A percentile compares a stretch with the other conserved stretches of the same genome.
Evolutionary conservation across 2,329 filamentous ascomycete genomes (phyloP).

Genomic region (Lasiodiplodia citricola): DNA sequence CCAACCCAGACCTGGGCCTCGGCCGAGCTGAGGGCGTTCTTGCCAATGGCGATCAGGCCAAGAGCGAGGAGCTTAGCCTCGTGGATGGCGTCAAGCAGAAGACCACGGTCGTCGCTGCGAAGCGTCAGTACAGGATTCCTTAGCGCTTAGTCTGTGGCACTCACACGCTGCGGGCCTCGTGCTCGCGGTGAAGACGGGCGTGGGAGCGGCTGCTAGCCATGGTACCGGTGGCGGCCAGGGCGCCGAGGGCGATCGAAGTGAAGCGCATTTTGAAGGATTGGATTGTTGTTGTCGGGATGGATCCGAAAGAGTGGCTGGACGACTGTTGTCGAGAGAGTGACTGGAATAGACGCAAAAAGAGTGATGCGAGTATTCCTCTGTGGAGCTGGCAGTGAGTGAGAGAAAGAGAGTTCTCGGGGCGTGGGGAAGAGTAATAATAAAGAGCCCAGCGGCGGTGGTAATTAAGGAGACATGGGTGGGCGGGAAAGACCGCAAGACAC

Average conservation of each 20-base stretch:
- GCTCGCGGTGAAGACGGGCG: conserved; percentile 21
- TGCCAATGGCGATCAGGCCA: conserved; percentile 36
- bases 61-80: conserved; percentile 33
- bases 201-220: conserved; percentile 26
- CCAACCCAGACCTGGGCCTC: conserved; percentile 44
- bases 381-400: conserved; percentile 10
- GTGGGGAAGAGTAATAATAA: conserved; percentile 25
- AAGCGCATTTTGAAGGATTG: conserved; percentile 26
- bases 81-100: conserved; percentile 29
- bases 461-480: conserved; percentile 24
- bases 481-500: conserved; percentile 17
- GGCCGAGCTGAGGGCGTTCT: conserved; percentile 34
- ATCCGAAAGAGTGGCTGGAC: conserved; percentile 26
- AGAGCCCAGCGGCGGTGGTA: conserved; percentile 17
- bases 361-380: conserved; percentile 26
- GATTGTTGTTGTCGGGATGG: conserved; percentile 11
- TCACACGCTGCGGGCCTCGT: conserved; percentile 12
- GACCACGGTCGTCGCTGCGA: conserved; percentile 21
- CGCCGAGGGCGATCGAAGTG: conserved; percentile 24
- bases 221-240: conserved; percentile 21
- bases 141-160: not conserved
- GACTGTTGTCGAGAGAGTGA: conserved; percentile 23
- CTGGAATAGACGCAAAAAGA: conserved; percentile 27
- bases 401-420: not conserved
- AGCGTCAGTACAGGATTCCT: not conserved